Evolutionary conservation across 176 grass and related monocot genomes (phyloP).

Genomic region (Chrysopogon serrulatus): DNA sequence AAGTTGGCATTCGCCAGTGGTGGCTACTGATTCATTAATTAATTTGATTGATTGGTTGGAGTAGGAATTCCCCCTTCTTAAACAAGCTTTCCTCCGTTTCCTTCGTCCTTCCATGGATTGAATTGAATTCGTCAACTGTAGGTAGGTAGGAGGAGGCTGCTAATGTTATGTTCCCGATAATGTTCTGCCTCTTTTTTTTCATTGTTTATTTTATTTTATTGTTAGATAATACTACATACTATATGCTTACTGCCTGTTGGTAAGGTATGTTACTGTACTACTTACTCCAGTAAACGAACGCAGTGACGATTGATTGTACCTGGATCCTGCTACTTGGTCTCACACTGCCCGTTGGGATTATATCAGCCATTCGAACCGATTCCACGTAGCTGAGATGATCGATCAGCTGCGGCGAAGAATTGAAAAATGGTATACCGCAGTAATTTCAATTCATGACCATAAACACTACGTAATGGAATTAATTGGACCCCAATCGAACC

Average conservation of each 20-base stretch:
- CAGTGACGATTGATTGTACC: background rate
- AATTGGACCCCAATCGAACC: too few species aligned
- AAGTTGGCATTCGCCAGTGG: background rate
- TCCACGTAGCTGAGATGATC: background rate
- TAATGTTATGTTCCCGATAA: background rate
- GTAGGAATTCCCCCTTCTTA: background rate
- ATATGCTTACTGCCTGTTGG: too few species aligned
- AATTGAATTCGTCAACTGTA: slow-evolving; percentile 10
- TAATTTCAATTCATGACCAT: background rate
- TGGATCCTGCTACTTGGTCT: background rate
- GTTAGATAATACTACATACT: background rate
- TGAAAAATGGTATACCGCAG: background rate
- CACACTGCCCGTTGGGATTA: background rate
- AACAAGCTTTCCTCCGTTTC: background rate
- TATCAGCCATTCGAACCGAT: background rate
- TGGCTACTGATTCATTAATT: slow-evolving; percentile 17
- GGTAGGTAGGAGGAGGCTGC: background rate
- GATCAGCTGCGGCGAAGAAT: background rate
- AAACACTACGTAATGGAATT: background rate
- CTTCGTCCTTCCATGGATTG: background rate
- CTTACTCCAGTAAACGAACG: slow-evolving; percentile 10
- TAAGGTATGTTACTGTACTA: background rate
- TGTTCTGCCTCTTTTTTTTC: background rate
- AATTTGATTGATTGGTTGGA: background rate
- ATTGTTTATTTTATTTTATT: background rate